These are phyloP conservation scores for Phytopythium sindhum DNA, from an alignment of 352 stramenopile genomes.

Conservation along the genomic window DNA sequence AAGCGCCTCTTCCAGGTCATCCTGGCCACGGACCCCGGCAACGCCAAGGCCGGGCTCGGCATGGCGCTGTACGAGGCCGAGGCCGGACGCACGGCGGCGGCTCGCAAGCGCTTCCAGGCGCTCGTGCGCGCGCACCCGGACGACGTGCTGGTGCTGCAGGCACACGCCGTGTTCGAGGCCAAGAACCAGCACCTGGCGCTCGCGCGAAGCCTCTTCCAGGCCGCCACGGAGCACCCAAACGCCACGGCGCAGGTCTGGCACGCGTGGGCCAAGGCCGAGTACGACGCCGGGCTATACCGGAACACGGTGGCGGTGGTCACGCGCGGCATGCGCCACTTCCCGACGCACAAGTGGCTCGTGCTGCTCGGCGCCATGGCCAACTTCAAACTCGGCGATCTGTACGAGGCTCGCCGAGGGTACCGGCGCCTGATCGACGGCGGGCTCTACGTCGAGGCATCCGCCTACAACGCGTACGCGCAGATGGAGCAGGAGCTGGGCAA, in stretches of 20 bases:
- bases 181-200: constrained; percentile 61
- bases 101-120: constrained; percentile 56
- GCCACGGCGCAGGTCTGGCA: constrained; percentile 81
- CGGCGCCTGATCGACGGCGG: constrained; percentile 71
- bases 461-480: constrained; percentile 81
- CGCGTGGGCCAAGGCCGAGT: constrained; percentile 84
- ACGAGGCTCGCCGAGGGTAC: constrained; percentile 65
- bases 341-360: constrained; percentile 82
- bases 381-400: constrained; percentile 77
- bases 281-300: constrained; percentile 67
- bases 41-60: constrained; percentile 66
- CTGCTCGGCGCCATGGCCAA: constrained; percentile 73
- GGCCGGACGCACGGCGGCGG: constrained; percentile 46
- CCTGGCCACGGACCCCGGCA: constrained; percentile 66
- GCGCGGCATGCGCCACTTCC: constrained; percentile 57
- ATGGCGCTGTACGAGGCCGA: constrained; percentile 69
- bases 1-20: constrained; percentile 82
- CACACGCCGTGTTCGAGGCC: constrained; percentile 73
- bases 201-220: constrained; percentile 65
- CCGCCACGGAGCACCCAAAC: constrained; percentile 38
- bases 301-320: constrained; percentile 69
- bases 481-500: constrained; percentile 83
- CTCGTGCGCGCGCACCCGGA: constrained; percentile 48
- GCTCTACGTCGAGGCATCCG: constrained; percentile 64
- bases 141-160: constrained; percentile 75